Evolutionary conservation across 1,284 basidiomycete genomes (phyloP).

Genomic region (Ceratobasidium sp.): DNA sequence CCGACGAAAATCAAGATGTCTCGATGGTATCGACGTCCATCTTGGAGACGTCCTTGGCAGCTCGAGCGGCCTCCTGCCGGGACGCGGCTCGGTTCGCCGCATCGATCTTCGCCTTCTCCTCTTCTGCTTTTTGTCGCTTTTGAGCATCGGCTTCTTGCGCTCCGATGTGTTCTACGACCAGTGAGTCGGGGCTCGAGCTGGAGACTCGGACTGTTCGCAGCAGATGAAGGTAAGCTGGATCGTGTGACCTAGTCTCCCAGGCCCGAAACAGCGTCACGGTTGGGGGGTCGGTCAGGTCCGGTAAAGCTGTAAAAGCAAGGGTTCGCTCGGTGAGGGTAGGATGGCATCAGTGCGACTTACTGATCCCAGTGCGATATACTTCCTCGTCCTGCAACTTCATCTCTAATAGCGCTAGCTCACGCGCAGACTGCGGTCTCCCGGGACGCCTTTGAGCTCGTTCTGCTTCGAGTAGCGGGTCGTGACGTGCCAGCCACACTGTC

Average conservation of each 20-base stretch:
- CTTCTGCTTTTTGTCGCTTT: slow-evolving; percentile 43
- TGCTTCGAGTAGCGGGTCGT: slow-evolving; percentile 73
- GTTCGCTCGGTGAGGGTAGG: not conserved
- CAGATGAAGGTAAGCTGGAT: slow-evolving; percentile 77
- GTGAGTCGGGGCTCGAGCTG: slow-evolving; percentile 61
- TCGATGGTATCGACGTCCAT: slow-evolving; percentile 36
- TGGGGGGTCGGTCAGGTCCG: slow-evolving; percentile 78
- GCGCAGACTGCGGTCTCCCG: slow-evolving; percentile 80
- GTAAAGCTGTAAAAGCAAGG: slow-evolving; percentile 68
- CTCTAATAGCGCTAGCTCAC: slow-evolving; percentile 78
- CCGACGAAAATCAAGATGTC: not conserved
- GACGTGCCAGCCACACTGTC: slow-evolving; percentile 78
- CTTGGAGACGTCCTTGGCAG: slow-evolving; percentile 47
- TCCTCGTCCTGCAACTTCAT: slow-evolving; percentile 73
- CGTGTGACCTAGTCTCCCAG: slow-evolving; percentile 74
- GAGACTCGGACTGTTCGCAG: slow-evolving; percentile 79
- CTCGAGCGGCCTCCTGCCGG: slow-evolving; percentile 19
- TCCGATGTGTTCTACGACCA: slow-evolving; percentile 64
- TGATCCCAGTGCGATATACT: slow-evolving; percentile 84
- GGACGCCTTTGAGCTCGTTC: slow-evolving; percentile 73
- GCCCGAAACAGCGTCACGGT: slow-evolving; percentile 78
- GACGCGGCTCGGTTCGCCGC: slow-evolving; percentile 44
- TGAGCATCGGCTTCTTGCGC: slow-evolving; percentile 50
- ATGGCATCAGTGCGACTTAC: slow-evolving; percentile 57
- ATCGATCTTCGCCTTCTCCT: slow-evolving; percentile 45